phyloP scores from a whole-genome alignment of 106 monocot species.

The Platanthera zijinensis region DNA sequence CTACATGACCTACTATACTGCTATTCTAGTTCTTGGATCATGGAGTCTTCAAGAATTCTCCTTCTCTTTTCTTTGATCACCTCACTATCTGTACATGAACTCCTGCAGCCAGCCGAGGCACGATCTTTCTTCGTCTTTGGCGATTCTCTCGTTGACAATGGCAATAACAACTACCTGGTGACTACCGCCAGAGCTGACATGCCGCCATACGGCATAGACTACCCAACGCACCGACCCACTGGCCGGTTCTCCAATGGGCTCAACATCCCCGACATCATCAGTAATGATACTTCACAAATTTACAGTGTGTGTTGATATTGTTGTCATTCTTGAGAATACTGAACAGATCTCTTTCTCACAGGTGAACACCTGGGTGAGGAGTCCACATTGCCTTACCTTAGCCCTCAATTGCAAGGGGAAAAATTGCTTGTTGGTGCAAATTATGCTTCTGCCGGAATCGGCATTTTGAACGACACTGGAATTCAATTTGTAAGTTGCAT shows the following conservation, averaged over 20 bases:
- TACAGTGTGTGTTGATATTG: neutral
- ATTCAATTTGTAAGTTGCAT: constrained; percentile 55
- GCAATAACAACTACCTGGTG: constrained; percentile 78
- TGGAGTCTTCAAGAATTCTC: constrained; percentile 6
- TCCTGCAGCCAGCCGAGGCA: constrained; percentile 12
- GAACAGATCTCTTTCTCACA: neutral
- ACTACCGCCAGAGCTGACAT: constrained; percentile 77
- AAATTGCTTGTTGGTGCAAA: constrained; percentile 64
- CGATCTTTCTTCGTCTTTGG: constrained; percentile 85
- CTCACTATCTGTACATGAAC: constrained; percentile 5
- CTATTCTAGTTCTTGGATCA: neutral
- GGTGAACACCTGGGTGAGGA: constrained; percentile 64
- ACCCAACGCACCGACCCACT: constrained; percentile 44
- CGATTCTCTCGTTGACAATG: constrained; percentile 83
- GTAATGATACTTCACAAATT: constrained; percentile 19
- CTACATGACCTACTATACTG: neutral
- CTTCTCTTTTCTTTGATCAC: constrained; percentile 8
- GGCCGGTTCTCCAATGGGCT: constrained; percentile 87
- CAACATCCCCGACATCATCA: constrained; percentile 81
- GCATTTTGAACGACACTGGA: constrained; percentile 81
- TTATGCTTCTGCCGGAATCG: constrained; percentile 73
- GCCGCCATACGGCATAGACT: constrained; percentile 78
- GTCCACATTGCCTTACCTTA: constrained; percentile 67
- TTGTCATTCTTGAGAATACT: neutral
- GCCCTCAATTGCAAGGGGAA: constrained; percentile 49